Conservation (phyloP, 129 eudicot species). For the Flaveria brownii region DNA sequence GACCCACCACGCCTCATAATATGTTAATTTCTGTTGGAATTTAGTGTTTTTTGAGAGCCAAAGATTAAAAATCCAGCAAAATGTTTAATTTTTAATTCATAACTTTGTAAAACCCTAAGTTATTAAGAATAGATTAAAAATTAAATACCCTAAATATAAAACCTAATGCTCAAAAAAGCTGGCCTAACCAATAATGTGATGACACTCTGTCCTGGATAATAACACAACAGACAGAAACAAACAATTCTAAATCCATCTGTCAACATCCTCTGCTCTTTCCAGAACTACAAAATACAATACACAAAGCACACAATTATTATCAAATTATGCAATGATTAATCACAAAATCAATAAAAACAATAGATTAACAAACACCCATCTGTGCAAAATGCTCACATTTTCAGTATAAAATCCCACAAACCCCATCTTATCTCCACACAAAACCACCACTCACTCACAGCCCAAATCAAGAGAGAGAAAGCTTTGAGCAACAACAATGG, state of each 20-base stretch:
- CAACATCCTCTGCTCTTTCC: slow-evolving; percentile 27
- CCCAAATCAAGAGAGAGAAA: slow-evolving; percentile 17
- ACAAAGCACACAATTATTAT: slow-evolving; percentile 2
- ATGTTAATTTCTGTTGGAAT: background rate
- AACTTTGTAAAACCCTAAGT: background rate
- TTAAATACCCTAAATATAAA: background rate
- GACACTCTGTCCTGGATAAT: slow-evolving; percentile 42
- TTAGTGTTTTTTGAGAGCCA: background rate
- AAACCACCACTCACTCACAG: slow-evolving; percentile 22
- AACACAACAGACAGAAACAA: slow-evolving; percentile 35
- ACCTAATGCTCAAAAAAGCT: slow-evolving; percentile 3
- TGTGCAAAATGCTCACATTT: background rate
- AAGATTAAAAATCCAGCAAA: background rate
- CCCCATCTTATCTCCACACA: slow-evolving; percentile 34
- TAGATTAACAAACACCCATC: background rate
- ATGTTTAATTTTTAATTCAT: background rate
- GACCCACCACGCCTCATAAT: background rate
- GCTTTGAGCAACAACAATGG: slow-evolving; percentile 44
- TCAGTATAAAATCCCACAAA: slow-evolving; percentile 34
- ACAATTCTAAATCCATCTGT: slow-evolving; percentile 31
- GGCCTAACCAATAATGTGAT: slow-evolving; percentile 29
- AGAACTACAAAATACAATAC: slow-evolving; percentile 15
- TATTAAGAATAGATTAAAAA: background rate
- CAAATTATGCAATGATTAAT: slow-evolving; percentile 11
- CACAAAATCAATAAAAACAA: slow-evolving; percentile 4